These are phyloP conservation scores for Hypoxylon cercidicola DNA, from an alignment of 495 filamentous ascomycete genomes.

Conservation along the genomic window DNA sequence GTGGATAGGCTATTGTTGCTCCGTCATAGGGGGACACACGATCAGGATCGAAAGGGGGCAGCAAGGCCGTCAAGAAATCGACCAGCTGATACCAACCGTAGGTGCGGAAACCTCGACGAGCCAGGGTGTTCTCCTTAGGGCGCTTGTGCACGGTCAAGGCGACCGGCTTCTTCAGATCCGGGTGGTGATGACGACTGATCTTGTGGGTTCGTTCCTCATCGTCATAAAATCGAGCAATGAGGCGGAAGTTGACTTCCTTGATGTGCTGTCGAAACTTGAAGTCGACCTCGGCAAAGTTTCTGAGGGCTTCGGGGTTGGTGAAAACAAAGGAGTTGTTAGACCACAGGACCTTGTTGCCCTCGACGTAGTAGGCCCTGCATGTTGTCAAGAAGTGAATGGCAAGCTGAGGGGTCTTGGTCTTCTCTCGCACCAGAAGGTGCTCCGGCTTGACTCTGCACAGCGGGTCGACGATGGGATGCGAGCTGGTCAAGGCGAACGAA, in stretches of 20 bases:
- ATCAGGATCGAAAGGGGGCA: constrained; percentile 50
- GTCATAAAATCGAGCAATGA: constrained; percentile 60
- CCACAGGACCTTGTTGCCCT: constrained; percentile 56
- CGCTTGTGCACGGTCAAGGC: constrained; percentile 47
- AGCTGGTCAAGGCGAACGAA: constrained; percentile 54
- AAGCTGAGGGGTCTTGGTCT: constrained; percentile 46
- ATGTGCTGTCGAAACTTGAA: constrained; percentile 47
- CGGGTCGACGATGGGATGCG: constrained; percentile 59
- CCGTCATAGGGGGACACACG: constrained; percentile 1
- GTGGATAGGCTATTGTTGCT: not conserved
- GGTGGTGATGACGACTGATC: constrained; percentile 40
- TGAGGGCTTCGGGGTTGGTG: constrained; percentile 54
- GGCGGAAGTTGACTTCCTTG: constrained; percentile 54
- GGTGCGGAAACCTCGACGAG: constrained; percentile 55
- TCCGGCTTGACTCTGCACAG: constrained; percentile 50
- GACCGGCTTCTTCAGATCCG: constrained; percentile 45
- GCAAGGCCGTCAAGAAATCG: constrained; percentile 56
- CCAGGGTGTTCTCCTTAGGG: constrained; percentile 47
- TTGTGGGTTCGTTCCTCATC: constrained; percentile 50
- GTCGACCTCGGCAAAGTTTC: constrained; percentile 51
- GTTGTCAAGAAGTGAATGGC: constrained; percentile 57
- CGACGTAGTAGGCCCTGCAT: constrained; percentile 52
- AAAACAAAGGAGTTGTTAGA: constrained; percentile 59
- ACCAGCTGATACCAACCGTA: constrained; percentile 60
- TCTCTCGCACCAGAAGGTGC: constrained; percentile 48